These are phyloP conservation scores for Periglandula ipomoeae DNA, from an alignment of 2,329 filamentous ascomycete species.

Conservation along the genomic window DNA sequence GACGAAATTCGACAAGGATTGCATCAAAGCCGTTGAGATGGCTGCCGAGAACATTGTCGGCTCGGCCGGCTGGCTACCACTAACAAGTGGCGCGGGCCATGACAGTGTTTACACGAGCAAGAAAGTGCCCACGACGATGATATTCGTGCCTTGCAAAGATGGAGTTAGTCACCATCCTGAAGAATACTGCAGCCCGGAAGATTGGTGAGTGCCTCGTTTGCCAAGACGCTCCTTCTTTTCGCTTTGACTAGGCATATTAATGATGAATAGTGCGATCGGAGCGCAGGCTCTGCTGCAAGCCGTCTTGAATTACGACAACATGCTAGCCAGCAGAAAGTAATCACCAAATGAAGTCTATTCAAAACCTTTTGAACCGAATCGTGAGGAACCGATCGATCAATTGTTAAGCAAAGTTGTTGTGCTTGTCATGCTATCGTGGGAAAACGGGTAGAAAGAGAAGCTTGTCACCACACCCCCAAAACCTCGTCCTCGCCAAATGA, in stretches of 20 bases:
- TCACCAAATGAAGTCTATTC: neutral
- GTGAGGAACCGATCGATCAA: no score
- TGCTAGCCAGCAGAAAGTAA: neutral
- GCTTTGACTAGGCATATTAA: neutral
- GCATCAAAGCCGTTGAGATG: constrained; percentile 53
- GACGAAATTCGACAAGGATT: constrained; percentile 55
- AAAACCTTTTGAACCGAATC: no score
- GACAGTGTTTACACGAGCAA: constrained; percentile 27
- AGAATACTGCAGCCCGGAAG: constrained; percentile 25
- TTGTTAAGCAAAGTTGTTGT: no score
- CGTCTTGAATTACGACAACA: constrained; percentile 14
- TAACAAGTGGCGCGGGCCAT: constrained; percentile 30
- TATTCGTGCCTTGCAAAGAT: constrained; percentile 27
- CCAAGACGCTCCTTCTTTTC: neutral
- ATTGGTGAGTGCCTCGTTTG: constrained; percentile 17
- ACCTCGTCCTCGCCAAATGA: no score
- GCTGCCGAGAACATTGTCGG: constrained; percentile 47
- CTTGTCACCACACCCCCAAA: no score
- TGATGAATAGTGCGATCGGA: constrained; percentile 14
- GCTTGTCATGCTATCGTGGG: no score
- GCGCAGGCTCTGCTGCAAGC: constrained; percentile 20
- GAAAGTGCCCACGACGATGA: constrained; percentile 27
- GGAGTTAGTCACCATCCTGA: constrained; percentile 29
- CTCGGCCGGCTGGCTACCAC: constrained; percentile 24
- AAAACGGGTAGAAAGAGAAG: no score